Evolutionary conservation across 371 early-diverging fungal species (phyloP), one percentile per base, ranked within the genome.

Genomic region (Basidiobolus meristosporus): DNA sequence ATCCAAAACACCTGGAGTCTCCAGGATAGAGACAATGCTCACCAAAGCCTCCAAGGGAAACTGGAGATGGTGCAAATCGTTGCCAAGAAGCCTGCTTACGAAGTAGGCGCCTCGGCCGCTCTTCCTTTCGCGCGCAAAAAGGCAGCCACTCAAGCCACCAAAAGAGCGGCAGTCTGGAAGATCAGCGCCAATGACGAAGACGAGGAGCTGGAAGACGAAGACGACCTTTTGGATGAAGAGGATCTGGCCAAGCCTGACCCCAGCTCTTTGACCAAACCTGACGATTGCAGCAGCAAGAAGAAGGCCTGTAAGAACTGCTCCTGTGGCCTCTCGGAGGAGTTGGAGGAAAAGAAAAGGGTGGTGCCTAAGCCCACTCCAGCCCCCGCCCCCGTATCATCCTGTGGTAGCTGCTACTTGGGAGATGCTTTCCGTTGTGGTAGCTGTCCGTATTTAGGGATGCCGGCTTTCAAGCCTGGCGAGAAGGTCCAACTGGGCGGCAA

Each of bases 361-460:
- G 34, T 12, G 44, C n/a, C 42, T 23, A 46, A 52, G 15, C 46
- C 46, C 32, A 43, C 46, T 18, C 41, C 40, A 14, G 28, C 41
- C 4, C 21, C 34, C 28, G 19, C 39, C 43, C 50, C 53, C 46
- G 48, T 59, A 37, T 62, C 77, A 46, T 62, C 80, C 54, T 62
- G 89, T 72, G 52, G 82, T 61, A 53, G 52, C 64, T 99, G 99
- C 60, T 84, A 85, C 43, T 61, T 98, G 23, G 99, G 99, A 11
- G 99, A 99, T 69, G 98, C 98, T 7, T 99, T 98, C 71, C 75
- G 99, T 41, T 99, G 99, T 63, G 65, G 78, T 7, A 77, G 81
- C 19, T 99, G 99, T 56, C 99, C 99, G 19, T 98, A 92, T 46
- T 56, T 85, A 29, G 99, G 99, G 36, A 84, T 96, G 83, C 99